Evolutionary conservation across 495 filamentous ascomycete species (phyloP), one percentile per base, ranked within the genome.

Genomic region (Astrothelium subdiscretum): DNA sequence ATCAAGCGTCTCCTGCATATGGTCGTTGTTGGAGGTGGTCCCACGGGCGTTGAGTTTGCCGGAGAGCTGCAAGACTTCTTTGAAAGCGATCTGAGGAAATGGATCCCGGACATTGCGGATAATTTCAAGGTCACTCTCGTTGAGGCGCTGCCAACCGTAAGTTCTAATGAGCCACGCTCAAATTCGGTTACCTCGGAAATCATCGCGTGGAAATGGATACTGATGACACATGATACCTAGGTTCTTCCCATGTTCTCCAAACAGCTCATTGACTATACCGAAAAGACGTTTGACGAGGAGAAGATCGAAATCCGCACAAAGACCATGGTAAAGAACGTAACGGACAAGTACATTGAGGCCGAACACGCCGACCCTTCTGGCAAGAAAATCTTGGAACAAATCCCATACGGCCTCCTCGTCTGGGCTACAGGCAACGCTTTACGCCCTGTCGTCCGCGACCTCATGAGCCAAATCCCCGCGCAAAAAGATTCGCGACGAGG

Each of bases 31-130:
- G 94, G 94, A 70, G 94, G 94, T 77, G 94, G 94, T 67, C 94
- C 94, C 27, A 98, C 94, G 60, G 94, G 94, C 77, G 95, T 98
- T 58, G 94, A 98, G 74, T 97, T 97, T 72, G 94, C 94, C 68
- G 94, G 91, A 75, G 94, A 98, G 75, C 83, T 99, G 32, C 91
- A 96, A 75, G 94, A 99, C 72, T 99, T 99, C 81, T 97, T 97
- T 76, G 88, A 96, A 74, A 83, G 95, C 65, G 95, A 99, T 74
- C 83, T 99, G 70, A 90, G 87, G 82, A 97, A 97, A 80, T 95
- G 95, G 84, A 88, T 97, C 67, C 94, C 94, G 38, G 92, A 96
- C 60, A 96, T 97, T 76, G 80, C 84, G 72, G 85, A 92, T 69
- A 89, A 91, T 75, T 96, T 99, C 84, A 86, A 91, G 64, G 92